Evolutionary conservation across 495 filamentous ascomycete species (phyloP), one percentile per base, ranked within the genome.

Genomic region (Trichoderma erinaceum): DNA sequence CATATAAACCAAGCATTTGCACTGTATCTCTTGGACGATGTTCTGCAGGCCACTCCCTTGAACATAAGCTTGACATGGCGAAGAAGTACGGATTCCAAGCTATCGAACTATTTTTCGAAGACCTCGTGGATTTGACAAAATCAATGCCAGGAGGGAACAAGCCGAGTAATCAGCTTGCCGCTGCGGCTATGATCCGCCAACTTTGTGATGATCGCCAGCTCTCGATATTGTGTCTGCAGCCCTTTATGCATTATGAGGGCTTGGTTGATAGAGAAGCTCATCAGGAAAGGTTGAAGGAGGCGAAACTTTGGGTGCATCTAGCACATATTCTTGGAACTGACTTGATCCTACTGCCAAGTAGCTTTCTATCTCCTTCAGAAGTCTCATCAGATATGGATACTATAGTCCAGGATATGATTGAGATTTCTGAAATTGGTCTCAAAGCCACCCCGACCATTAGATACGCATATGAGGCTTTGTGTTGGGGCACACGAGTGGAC

Each of bases 41-140:
- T 70, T 76, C 68, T 32, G 80, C 80, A 70, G 83, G 86, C 70
- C 85, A 89, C 70, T 77, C 81, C 16, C 81, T 94, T 18, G 76
- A 78, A 7, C 73, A 81, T 71, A 93, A 92, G 75, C 82, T 96
- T 29, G 81, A 85, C 68, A 82, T 85, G 72, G 90, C 91, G 18
- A 78, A 84, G 21, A 78, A 79, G 43, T 81, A 89, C 69, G 89
- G 89, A 23, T 87, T 89, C 75, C 74, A 84, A 68, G 90, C 88
- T 50, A 86, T 93, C 70, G 92, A 94, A 75, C 81, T 92, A 43
- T 92, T 92, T 81, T 87, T 88, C 75, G 92, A 94, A 76, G 91
- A 96, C 76, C 84, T 93, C 41, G 18, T 64, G 77, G 4, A 32
- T 69, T 63, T 2, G 35, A 61, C 66, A 18, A 44, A 71, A 43